Evolutionary conservation across 1,139 yeast genomes (phyloP).

Genomic region (Hemisphaericaspora subhashii): DNA sequence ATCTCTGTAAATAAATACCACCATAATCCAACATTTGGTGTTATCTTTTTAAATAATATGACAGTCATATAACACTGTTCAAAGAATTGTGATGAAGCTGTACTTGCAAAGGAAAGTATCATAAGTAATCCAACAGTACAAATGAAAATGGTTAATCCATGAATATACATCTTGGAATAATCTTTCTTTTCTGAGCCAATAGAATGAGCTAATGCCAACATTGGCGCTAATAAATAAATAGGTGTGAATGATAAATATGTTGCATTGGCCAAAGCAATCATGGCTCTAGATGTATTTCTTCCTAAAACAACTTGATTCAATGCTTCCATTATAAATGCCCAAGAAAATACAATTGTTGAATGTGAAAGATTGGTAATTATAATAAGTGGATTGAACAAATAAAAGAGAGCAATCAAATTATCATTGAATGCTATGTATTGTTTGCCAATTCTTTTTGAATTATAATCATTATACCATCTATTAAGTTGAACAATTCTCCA

Average conservation of each 20-base stretch:
- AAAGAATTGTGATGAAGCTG: constrained; percentile 49
- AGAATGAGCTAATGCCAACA: constrained; percentile 40
- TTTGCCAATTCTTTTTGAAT: constrained; percentile 19
- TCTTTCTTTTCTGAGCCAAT: constrained; percentile 9
- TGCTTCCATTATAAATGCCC: constrained; percentile 54
- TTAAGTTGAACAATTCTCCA: constrained; percentile 41
- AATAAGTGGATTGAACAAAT: constrained; percentile 78
- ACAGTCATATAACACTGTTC: constrained; percentile 62
- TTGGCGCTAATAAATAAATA: constrained; percentile 54
- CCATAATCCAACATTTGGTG: constrained; percentile 93
- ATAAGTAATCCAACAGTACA: constrained; percentile 35
- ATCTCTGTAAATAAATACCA: constrained; percentile 97
- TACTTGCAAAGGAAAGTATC: constrained; percentile 28
- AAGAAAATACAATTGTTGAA: constrained; percentile 64
- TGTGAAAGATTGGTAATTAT: constrained; percentile 67
- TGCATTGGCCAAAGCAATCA: constrained; percentile 60
- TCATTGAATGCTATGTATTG: constrained; percentile 29
- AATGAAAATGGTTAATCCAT: constrained; percentile 27
- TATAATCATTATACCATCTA: constrained; percentile 38
- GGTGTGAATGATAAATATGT: constrained; percentile 67
- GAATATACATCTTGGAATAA: constrained; percentile 19
- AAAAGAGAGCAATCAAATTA: constrained; percentile 57
- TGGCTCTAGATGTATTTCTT: constrained; percentile 43
- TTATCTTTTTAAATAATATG: constrained; percentile 62
- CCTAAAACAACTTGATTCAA: constrained; percentile 46